These are phyloP conservation scores for Candida jianshihensis DNA, from an alignment of 805 yeast species.

Conservation along the genomic window DNA sequence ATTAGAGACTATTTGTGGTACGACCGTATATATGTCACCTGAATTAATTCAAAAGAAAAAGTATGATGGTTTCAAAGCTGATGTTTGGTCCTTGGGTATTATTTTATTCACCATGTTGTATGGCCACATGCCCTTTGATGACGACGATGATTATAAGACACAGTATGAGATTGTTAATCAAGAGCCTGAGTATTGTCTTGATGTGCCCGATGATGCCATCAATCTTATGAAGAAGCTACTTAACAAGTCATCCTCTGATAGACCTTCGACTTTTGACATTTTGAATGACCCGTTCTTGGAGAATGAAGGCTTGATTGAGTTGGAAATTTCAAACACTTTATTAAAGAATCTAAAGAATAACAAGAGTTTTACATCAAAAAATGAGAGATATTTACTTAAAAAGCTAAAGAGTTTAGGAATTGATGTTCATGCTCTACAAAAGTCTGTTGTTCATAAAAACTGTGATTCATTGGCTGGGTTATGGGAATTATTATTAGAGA, in stretches of 20 bases:
- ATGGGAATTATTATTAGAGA: conserved; percentile 61
- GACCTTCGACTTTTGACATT: conserved; percentile 54
- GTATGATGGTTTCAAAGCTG: conserved; percentile 76
- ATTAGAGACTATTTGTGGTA: conserved; percentile 85
- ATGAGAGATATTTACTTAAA: conserved; percentile 58
- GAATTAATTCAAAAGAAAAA: conserved; percentile 65
- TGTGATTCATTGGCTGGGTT: conserved; percentile 71
- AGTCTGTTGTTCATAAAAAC: conserved; percentile 48
- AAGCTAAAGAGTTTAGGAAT: conserved; percentile 54
- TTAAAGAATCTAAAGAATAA: conserved; percentile 29
- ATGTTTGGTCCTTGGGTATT: conserved; percentile 89
- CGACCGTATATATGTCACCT: conserved; percentile 95
- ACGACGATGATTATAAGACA: conserved; percentile 60
- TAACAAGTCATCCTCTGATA: conserved; percentile 52
- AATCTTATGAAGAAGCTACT: conserved; percentile 48
- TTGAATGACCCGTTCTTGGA: conserved; percentile 44
- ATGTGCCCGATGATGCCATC: conserved; percentile 42
- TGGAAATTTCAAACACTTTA: conserved; percentile 32
- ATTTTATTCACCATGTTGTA: conserved; percentile 77
- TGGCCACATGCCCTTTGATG: conserved; percentile 91
- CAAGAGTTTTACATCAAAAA: conserved; percentile 47
- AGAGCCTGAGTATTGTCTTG: conserved; percentile 52
- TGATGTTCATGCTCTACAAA: conserved; percentile 51
- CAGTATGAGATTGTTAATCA: conserved; percentile 52
- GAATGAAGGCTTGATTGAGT: conserved; percentile 34